Base-by-base conservation (phyloP, 148 eudicot genomes). In the Chenopodium berlandieri region DNA sequence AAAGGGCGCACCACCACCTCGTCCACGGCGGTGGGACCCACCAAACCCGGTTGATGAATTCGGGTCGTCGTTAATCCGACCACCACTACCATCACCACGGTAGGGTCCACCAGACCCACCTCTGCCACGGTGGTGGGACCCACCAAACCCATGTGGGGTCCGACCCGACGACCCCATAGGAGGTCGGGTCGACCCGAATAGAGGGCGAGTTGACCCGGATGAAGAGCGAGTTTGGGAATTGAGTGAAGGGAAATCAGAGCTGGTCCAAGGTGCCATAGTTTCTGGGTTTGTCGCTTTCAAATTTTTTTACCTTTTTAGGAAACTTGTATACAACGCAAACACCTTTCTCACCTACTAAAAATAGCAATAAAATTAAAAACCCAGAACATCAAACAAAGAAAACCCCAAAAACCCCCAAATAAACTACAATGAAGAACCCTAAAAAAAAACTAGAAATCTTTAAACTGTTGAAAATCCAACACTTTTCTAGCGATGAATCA, bases 241-340 rank as follows among this genome's bases (percentile, higher is more conserved):
- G 48, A 71, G 81, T 23, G 86, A 82, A 3, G 86, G 86, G 64
- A 80, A 84, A 84, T 84, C 86, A 56, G 4, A n/a, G 37, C 30
- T 80, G 31, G 79, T 70, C 73, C 80, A 76, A 0, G 82, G 70
- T 75, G 83, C 80, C 86, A 84, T 80, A 10, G 54, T 50, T 50
- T 12, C 54, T 50, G 54, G 4, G 62, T 60, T 25, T 68, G 75
- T 75, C 75, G 4, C 34, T 75, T 70, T 76, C 27, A 37, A n/a
- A 4, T 60, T 50, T 63, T 37, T 22, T 76, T 70, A 19, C 83
- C 69, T 31, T 76, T 80, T 80, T 22, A 20, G 81, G 86, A 80
- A 84, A 84, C 86, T 84, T 84, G 81, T 23, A 79, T 22, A 74
- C 27, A 80, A 84, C 77, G 86, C 62, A 80, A 80, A 71, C 60